These are phyloP conservation scores for Colletotrichum orchidophilum DNA, from an alignment of 2,329 filamentous ascomycete genomes.

Conservation along the genomic window DNA sequence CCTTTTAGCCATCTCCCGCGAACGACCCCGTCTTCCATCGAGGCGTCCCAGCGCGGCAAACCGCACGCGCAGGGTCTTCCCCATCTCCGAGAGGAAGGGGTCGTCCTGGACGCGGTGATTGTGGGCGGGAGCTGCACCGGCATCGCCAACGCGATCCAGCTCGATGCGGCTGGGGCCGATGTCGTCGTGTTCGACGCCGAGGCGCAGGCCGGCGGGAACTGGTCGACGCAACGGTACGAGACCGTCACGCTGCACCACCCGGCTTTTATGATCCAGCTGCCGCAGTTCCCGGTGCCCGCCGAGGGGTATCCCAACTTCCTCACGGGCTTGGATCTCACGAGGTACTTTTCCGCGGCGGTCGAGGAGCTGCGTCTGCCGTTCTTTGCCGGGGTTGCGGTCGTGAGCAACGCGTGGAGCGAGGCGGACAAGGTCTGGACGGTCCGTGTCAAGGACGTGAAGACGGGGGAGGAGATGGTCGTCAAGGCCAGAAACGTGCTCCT, in stretches of 20 bases:
- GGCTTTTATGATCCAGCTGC: conserved; percentile 11
- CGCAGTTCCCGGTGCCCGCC: conserved; percentile 17
- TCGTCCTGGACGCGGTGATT: conserved; percentile 17
- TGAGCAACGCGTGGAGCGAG: neutral
- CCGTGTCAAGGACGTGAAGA: neutral
- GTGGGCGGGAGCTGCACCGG: conserved; percentile 29
- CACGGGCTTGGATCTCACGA: neutral
- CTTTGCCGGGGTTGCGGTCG: conserved; percentile 13
- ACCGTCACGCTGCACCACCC: conserved; percentile 20
- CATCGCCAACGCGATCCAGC: conserved; percentile 14
- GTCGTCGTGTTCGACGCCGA: conserved; percentile 4
- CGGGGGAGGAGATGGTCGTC: conserved; percentile 35
- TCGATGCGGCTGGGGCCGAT: conserved; percentile 15
- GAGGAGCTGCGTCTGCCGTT: conserved; percentile 16
- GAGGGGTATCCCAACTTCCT: neutral
- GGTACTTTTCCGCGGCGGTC: conserved; percentile 8
- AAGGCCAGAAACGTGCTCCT: conserved; percentile 54
- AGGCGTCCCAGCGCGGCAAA: neutral
- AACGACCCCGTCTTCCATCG: neutral
- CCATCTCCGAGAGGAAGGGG: neutral
- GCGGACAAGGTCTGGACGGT: neutral
- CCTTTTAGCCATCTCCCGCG: conserved; percentile 7
- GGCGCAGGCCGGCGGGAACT: conserved; percentile 16
- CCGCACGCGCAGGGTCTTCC: conserved; percentile 18
- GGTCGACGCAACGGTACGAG: conserved; percentile 14